Percentiles rank a stretch among this genome's conserved stretches.
Conservation (phyloP, 2,329 filamentous ascomycete species). For the Bipolaris bicolor region DNA sequence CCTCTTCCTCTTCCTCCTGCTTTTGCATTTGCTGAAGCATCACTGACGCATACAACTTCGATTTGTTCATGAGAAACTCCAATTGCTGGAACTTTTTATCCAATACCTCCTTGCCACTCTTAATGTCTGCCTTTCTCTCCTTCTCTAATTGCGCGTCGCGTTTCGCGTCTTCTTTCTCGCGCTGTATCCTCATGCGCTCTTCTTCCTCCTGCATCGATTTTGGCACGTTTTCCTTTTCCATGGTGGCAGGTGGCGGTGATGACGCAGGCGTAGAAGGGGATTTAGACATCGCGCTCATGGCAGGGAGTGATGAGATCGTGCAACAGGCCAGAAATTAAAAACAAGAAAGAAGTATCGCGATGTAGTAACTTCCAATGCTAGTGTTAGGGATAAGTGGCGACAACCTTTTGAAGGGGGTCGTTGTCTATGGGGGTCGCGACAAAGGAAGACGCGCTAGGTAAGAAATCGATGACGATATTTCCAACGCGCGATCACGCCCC, state of each 20-base stretch:
- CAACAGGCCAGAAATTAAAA: not conserved
- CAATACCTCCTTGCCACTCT: slow-evolving; percentile 53
- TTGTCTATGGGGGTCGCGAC: slow-evolving; percentile 18
- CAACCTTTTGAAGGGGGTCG: slow-evolving; percentile 8
- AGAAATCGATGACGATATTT: slow-evolving; percentile 31
- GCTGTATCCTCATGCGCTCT: slow-evolving; percentile 51
- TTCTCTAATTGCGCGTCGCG: slow-evolving; percentile 52
- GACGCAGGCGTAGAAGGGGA: slow-evolving; percentile 43
- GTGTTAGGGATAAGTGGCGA: slow-evolving; percentile 19
- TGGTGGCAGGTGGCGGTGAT: slow-evolving; percentile 40
- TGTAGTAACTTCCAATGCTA: slow-evolving; percentile 1
- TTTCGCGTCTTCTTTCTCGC: slow-evolving; percentile 54
- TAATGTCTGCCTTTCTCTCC: slow-evolving; percentile 55
- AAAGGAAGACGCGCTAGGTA: slow-evolving; percentile 32
- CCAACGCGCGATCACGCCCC: slow-evolving; percentile 38
- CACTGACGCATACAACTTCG: slow-evolving; percentile 56
- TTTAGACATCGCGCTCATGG: slow-evolving; percentile 26
- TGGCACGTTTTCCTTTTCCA: slow-evolving; percentile 42
- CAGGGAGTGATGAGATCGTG: slow-evolving; percentile 33
- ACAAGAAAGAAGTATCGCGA: not conserved
- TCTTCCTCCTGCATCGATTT: slow-evolving; percentile 55
- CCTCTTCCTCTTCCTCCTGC: slow-evolving; percentile 57
- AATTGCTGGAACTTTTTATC: slow-evolving; percentile 60
- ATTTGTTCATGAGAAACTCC: slow-evolving; percentile 58
- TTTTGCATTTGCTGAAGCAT: slow-evolving; percentile 61